Evolutionary conservation across 306 rosid genomes (phyloP).

Genomic region (Malus sieversii): DNA sequence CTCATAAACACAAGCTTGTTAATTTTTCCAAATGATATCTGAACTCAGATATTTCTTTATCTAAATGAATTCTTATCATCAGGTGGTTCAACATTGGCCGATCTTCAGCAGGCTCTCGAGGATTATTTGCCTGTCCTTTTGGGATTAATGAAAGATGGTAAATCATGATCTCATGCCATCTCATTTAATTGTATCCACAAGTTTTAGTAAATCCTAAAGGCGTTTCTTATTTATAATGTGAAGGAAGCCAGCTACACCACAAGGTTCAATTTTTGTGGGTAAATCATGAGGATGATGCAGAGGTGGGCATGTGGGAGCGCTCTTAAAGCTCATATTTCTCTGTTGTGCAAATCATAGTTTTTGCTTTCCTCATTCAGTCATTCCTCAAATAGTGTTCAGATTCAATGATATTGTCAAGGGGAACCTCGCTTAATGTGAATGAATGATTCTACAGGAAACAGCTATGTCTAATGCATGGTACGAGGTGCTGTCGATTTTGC

Average conservation of each 20-base stretch:
- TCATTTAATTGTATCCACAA: constrained; percentile 14
- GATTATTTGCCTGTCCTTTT: constrained; percentile 92
- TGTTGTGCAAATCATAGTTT: neutral
- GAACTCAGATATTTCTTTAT: constrained; percentile 24
- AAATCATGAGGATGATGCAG: constrained; percentile 91
- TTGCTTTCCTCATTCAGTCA: neutral
- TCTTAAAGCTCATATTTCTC: neutral
- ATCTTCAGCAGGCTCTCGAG: constrained; percentile 82
- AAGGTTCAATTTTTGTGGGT: constrained; percentile 83
- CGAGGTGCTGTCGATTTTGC: constrained; percentile 94
- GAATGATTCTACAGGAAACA: constrained; percentile 68
- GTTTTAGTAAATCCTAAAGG: constrained; percentile 17
- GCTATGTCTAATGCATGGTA: constrained; percentile 81
- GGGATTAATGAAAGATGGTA: constrained; percentile 95
- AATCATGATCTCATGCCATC: constrained; percentile 7
- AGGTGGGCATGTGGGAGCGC: constrained; percentile 41
- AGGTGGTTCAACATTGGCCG: constrained; percentile 90
- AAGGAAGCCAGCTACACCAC: constrained; percentile 91
- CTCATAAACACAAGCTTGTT: constrained; percentile 12
- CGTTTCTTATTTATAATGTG: constrained; percentile 22
- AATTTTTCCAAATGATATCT: constrained; percentile 5
- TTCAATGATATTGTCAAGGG: constrained; percentile 14
- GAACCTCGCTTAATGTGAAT: constrained; percentile 19
- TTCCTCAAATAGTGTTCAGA: neutral
- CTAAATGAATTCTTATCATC: constrained; percentile 28